Percentiles rank a stretch among this genome's conserved stretches.
Evolutionary conservation across 202 grass and related monocot species (phyloP).

Genomic region (Zoysia matrella): DNA sequence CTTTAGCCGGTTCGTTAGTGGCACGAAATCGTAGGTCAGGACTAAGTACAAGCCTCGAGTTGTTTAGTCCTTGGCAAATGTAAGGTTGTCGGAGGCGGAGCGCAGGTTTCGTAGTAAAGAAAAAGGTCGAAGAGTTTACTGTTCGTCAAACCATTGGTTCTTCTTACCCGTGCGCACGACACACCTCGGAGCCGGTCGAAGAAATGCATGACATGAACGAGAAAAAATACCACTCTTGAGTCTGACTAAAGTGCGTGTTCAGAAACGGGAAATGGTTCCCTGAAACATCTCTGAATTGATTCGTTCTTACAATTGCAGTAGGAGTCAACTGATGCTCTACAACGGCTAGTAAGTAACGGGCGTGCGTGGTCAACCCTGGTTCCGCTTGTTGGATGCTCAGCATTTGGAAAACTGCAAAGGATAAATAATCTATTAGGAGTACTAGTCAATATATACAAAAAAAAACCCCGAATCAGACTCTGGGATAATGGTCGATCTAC

Average conservation of each 20-base stretch:
- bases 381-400: background rate
- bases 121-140: background rate
- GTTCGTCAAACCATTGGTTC: background rate
- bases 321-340: conserved; percentile 22
- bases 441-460: conserved; percentile 5
- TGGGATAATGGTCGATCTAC: conserved; percentile 43
- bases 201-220: background rate
- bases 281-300: conserved; percentile 22
- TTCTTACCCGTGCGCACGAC: background rate
- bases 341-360: conserved; percentile 22
- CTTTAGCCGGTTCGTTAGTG: conserved; percentile 8
- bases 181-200: background rate
- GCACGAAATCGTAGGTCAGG: background rate
- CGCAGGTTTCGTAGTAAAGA: background rate
- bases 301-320: background rate
- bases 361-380: conserved; percentile 37
- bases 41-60: background rate
- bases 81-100: background rate
- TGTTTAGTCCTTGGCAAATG: conserved; percentile 2
- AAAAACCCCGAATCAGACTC: background rate
- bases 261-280: background rate
- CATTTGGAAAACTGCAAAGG: conserved; percentile 14
- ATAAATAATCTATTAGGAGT: background rate
- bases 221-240: background rate
- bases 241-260: background rate